phyloP scores from a whole-genome alignment of 2,329 filamentous ascomycete genomes.

The Plenodomus lindquistii region DNA sequence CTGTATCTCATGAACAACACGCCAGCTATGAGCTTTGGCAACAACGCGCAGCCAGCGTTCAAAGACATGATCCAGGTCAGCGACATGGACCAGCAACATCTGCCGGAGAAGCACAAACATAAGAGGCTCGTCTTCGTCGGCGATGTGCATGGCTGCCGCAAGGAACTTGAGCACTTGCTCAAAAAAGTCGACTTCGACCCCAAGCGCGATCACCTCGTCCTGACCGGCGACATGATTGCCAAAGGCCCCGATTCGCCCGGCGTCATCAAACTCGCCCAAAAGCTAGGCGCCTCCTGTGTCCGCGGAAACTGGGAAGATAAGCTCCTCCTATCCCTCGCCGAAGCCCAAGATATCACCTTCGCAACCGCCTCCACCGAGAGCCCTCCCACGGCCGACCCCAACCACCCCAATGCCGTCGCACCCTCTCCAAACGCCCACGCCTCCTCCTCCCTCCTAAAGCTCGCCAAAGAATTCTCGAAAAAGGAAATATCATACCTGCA shows the following conservation, averaged over 20 bases:
- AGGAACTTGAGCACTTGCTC: constrained; percentile 65
- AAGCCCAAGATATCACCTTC: constrained; percentile 32
- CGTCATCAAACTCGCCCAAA: constrained; percentile 75
- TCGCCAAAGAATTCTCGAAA: constrained; percentile 60
- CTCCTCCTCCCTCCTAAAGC: constrained; percentile 51
- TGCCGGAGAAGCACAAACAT: constrained; percentile 54
- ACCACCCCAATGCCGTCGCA: not conserved
- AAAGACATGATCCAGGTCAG: constrained; percentile 56
- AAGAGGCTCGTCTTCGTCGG: constrained; percentile 79
- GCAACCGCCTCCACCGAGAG: constrained; percentile 18
- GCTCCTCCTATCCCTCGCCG: constrained; percentile 68
- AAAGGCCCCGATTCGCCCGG: constrained; percentile 81
- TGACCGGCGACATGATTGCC: constrained; percentile 59
- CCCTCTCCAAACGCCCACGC: constrained; percentile 25
- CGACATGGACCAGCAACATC: constrained; percentile 51
- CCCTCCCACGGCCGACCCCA: not conserved
- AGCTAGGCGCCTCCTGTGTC: constrained; percentile 76
- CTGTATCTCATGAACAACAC: constrained; percentile 39
- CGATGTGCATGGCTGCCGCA: constrained; percentile 87
- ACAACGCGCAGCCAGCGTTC: constrained; percentile 54
- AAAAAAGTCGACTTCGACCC: constrained; percentile 66
- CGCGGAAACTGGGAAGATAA: constrained; percentile 93
- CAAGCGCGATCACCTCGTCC: constrained; percentile 54
- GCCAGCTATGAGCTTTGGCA: constrained; percentile 47
- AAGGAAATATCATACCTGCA: constrained; percentile 72